Percentiles rank a stretch among this genome's conserved stretches.
These are phyloP conservation scores for Zea luxurians DNA, from an alignment of 176 grass and related monocot genomes.

Conservation along the genomic window DNA sequence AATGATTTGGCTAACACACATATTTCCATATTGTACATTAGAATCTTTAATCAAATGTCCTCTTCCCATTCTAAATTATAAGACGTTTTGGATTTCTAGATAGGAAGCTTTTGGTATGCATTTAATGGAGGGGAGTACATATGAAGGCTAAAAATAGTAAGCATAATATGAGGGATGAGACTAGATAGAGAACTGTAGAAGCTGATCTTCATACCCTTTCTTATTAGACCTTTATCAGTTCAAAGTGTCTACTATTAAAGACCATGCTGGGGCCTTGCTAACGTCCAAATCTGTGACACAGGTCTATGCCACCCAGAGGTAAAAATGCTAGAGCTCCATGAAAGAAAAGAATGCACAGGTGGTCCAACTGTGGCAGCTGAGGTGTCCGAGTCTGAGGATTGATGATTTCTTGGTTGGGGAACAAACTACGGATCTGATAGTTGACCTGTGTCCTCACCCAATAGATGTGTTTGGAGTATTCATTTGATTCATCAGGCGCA, in stretches of 20 bases:
- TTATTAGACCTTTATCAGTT: neutral
- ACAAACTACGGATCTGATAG: constrained; percentile 1
- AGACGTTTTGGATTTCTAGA: too few relatives aligned
- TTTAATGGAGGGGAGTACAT: too few relatives aligned
- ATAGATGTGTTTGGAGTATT: constrained; percentile 25
- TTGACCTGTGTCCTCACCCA: constrained; percentile 32
- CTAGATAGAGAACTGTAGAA: neutral
- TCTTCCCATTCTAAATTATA: too few relatives aligned
- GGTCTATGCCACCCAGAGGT: constrained; percentile 85
- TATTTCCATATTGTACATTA: constrained; percentile 1
- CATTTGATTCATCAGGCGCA: constrained; percentile 32
- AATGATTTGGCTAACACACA: constrained; percentile 14
- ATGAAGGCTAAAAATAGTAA: too few relatives aligned
- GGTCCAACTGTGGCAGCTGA: constrained; percentile 43
- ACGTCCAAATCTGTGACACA: constrained; percentile 38
- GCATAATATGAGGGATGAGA: neutral
- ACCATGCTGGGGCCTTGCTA: constrained; percentile 18
- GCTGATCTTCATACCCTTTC: neutral
- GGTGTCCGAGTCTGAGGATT: constrained; percentile 44
- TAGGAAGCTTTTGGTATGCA: too few relatives aligned
- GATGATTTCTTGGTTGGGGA: constrained; percentile 23
- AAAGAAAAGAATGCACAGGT: constrained; percentile 73
- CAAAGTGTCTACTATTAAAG: neutral
- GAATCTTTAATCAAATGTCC: neutral
- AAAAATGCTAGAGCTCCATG: constrained; percentile 94